Evolutionary conservation across 2,329 filamentous ascomycete genomes (phyloP).

Genomic region (Aspergillus melleus): DNA sequence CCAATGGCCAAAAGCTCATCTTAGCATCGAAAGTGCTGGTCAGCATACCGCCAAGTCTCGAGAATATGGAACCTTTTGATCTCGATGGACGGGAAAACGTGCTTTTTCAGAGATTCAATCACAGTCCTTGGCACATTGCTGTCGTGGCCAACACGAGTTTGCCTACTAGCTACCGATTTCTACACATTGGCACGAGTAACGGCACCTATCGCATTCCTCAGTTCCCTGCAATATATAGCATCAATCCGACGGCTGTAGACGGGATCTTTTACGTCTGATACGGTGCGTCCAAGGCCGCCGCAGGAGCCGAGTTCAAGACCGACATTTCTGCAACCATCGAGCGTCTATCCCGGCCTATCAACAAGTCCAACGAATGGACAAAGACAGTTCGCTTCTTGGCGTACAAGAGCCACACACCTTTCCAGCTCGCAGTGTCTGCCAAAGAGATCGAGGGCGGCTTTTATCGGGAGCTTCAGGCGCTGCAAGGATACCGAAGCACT

Average conservation of each 20-base stretch:
- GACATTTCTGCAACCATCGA: neutral
- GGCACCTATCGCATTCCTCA: neutral
- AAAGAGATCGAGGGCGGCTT: neutral
- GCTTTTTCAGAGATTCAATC: neutral
- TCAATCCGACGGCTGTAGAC: neutral
- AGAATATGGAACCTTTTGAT: neutral
- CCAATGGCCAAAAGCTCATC: neutral
- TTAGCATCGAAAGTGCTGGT: neutral
- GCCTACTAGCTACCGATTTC: neutral
- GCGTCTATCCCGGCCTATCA: neutral
- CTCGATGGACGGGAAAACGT: neutral
- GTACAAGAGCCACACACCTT: neutral
- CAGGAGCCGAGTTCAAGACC: neutral
- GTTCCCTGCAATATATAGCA: neutral
- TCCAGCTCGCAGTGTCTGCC: neutral
- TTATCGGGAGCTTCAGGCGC: neutral
- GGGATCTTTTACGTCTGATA: neutral
- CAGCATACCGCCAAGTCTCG: neutral
- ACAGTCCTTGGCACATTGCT: neutral
- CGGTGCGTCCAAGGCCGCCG: neutral
- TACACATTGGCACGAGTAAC: neutral
- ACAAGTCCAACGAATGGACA: neutral
- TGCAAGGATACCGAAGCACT: neutral
- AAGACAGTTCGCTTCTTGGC: neutral
- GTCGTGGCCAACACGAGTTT: neutral